These are phyloP conservation scores for Colletotrichum filicis DNA, from an alignment of 2,329 filamentous ascomycete genomes.

Conservation along the genomic window DNA sequence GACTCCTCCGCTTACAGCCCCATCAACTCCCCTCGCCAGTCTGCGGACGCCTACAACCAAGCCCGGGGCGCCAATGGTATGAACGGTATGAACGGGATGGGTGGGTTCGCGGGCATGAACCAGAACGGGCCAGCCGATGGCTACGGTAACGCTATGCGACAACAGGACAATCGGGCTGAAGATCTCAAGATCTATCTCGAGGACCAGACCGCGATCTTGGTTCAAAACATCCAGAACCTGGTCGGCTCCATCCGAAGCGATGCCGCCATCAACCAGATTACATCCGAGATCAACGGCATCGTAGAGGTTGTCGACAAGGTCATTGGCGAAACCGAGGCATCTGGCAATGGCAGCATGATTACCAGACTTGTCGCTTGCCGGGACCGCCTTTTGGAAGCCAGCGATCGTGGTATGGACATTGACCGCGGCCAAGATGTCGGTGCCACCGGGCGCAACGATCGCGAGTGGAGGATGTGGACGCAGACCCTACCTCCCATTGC, in stretches of 20 bases:
- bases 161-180: constrained; percentile 55
- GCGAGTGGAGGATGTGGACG: constrained; percentile 72
- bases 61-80: constrained; percentile 47
- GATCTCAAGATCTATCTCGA: constrained; percentile 80
- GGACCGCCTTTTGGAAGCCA: constrained; percentile 72
- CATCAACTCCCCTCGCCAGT: constrained; percentile 74
- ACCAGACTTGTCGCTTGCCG: constrained; percentile 71
- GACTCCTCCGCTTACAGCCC: constrained; percentile 82
- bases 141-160: constrained; percentile 49
- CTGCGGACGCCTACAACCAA: constrained; percentile 55
- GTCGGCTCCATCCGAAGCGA: constrained; percentile 78
- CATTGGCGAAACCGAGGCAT: constrained; percentile 71
- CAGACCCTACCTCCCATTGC: constrained; percentile 83
- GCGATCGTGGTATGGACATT: constrained; percentile 70
- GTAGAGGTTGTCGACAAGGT: constrained; percentile 77
- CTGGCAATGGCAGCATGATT: constrained; percentile 63
- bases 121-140: constrained; percentile 51
- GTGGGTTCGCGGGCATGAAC: constrained; percentile 48
- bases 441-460: constrained; percentile 60
- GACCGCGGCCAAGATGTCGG: constrained; percentile 70
- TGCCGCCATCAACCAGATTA: constrained; percentile 71
- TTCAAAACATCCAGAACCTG: constrained; percentile 84
- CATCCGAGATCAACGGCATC: constrained; percentile 77
- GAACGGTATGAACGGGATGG: constrained; percentile 46
- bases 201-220: constrained; percentile 82